Evolutionary conservation across 768 basidiomycete genomes (phyloP).

Genomic region (Kwoniella bestiolae): DNA sequence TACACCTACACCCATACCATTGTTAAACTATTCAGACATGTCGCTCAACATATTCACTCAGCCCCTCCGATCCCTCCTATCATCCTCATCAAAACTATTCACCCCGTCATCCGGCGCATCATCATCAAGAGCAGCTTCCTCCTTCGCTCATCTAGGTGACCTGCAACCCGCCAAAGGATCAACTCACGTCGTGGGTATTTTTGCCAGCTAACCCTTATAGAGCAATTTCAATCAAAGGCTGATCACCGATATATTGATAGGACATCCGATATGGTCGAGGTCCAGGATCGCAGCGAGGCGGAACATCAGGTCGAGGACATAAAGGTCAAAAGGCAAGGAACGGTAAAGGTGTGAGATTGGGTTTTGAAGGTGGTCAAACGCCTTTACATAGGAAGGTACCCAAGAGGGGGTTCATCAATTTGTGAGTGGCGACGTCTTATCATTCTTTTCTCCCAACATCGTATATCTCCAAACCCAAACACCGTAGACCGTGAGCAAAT

Average conservation of each 20-base stretch:
- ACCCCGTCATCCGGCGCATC: slow-evolving; percentile 12
- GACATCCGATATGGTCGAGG: slow-evolving; percentile 79
- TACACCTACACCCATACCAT: not conserved
- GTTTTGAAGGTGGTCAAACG: slow-evolving; percentile 97
- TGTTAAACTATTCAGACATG: slow-evolving; percentile 9
- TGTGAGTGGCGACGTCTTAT: too few species aligned
- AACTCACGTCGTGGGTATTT: slow-evolving; percentile 35
- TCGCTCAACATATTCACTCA: slow-evolving; percentile 25
- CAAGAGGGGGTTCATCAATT: slow-evolving; percentile 91
- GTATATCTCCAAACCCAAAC: too few species aligned
- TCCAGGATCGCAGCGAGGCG: slow-evolving; percentile 86
- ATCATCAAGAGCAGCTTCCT: slow-evolving; percentile 41
- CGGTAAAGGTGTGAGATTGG: slow-evolving; percentile 78
- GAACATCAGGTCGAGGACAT: slow-evolving; percentile 89
- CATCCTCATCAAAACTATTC: slow-evolving; percentile 23
- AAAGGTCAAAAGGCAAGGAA: slow-evolving; percentile 95
- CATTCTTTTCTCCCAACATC: too few species aligned
- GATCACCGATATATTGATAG: slow-evolving; percentile 15
- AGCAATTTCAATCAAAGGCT: slow-evolving; percentile 1
- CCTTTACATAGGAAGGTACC: slow-evolving; percentile 88
- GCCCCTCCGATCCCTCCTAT: slow-evolving; percentile 20
- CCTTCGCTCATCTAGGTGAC: slow-evolving; percentile 43
- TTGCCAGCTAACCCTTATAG: not conserved
- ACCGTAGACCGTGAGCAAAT: too few species aligned
- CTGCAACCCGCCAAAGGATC: slow-evolving; percentile 47